phyloP scores from a whole-genome alignment of 768 basidiomycete species.

The Mycena venus region DNA sequence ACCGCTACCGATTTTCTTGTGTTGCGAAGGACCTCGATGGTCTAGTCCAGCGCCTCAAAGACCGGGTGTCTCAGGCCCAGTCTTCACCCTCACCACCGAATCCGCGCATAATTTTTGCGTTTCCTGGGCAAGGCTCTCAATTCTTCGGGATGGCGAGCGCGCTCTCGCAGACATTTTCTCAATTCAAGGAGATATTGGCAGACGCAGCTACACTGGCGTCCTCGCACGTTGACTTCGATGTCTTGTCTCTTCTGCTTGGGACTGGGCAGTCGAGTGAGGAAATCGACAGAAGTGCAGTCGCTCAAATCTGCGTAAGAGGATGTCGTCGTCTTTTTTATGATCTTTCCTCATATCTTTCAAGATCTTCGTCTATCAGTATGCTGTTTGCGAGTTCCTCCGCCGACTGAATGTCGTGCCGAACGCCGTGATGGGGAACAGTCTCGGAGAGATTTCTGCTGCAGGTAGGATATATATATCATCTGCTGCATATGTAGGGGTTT shows the following conservation, averaged over 20 bases:
- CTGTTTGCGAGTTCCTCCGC: constrained; percentile 47
- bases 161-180: constrained; percentile 43
- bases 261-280: constrained; percentile 28
- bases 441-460: constrained; percentile 53
- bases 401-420: constrained; percentile 39
- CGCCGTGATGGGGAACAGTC: constrained; percentile 52
- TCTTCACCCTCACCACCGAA: not conserved
- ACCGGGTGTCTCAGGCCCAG: constrained; percentile 34
- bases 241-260: constrained; percentile 44
- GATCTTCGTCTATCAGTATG: constrained; percentile 53
- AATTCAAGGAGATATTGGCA: constrained; percentile 43
- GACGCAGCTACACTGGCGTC: constrained; percentile 44
- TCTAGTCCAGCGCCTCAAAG: constrained; percentile 46
- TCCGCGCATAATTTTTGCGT: constrained; percentile 43
- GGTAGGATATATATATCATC: constrained; percentile 40
- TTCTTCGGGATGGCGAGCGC: constrained; percentile 52
- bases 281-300: constrained; percentile 48
- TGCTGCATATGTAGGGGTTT: not conserved
- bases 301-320: constrained; percentile 46
- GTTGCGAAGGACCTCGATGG: constrained; percentile 47
- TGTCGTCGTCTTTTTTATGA: not conserved
- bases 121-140: constrained; percentile 55
- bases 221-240: constrained; percentile 41
- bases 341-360: not conserved
- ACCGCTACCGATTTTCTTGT: constrained; percentile 50